Conservation (phyloP, 257 asterid species). For the Nicotiana undulata region DNA sequence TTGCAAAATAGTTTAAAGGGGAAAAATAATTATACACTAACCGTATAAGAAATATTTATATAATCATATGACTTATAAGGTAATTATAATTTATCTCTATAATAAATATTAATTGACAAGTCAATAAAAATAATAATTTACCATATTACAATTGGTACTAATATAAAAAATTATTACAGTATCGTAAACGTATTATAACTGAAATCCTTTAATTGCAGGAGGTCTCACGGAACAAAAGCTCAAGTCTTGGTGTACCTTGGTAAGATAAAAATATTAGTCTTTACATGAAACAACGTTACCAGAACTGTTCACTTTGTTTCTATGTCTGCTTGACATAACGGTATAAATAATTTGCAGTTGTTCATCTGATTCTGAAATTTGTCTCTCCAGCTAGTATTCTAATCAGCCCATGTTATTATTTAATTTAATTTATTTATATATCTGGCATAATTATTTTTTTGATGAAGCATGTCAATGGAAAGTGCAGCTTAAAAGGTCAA, state of each 20-base stretch:
- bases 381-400: constrained; percentile 8
- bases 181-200: no score
- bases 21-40: no score
- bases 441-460: neutral
- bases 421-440: neutral
- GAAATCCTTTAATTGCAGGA: neutral
- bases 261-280: neutral
- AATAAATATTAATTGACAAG: no score
- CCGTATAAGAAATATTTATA: no score
- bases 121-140: no score
- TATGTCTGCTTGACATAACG: constrained; percentile 30
- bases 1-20: neutral
- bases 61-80: no score
- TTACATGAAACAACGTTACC: constrained; percentile 3
- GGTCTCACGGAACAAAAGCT: neutral
- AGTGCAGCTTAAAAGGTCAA: neutral
- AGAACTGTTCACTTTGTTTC: constrained; percentile 30
- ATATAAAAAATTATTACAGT: no score
- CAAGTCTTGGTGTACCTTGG: constrained; percentile 17
- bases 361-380: constrained; percentile 24
- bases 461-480: neutral
- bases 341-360: constrained; percentile 10
- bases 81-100: no score
- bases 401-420: neutral
- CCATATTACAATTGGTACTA: no score